A percentile compares a stretch with the other conserved stretches of the same genome.
phyloP scores from a whole-genome alignment of 176 grass and related monocot species.

The maize (Zea mays) region Zm-B73-REFERENCE-NAM-5.0 NC_050102.1:34115001-34115500 shows the following conservation, averaged over 20 bases:
- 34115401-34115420: conserved; percentile 36
- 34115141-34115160: conserved; percentile 51
- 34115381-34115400: conserved; percentile 31
- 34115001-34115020: conserved; percentile 57
- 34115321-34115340: conserved; percentile 47
- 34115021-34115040: conserved; percentile 54
- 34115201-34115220: conserved; percentile 53
- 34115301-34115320: conserved; percentile 51
- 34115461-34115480: conserved; percentile 39
- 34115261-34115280: conserved; percentile 36
- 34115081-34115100: conserved; percentile 29
- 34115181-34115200: conserved; percentile 15
- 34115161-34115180: conserved; percentile 35
- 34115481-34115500: conserved; percentile 4
- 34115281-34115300: conserved; percentile 40
- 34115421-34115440: conserved; percentile 41
- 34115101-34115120: conserved; percentile 35
- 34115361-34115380: conserved; percentile 50
- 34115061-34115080: conserved; percentile 48
- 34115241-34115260: conserved; percentile 39
- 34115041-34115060: conserved; percentile 20
- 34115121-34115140: conserved; percentile 56
- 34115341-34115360: conserved; percentile 24
- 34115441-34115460: conserved; percentile 11
- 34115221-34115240: conserved; percentile 43